Evolutionary conservation across 352 stramenopile species (phyloP).

Genomic region (Aphanomyces astaci): DNA sequence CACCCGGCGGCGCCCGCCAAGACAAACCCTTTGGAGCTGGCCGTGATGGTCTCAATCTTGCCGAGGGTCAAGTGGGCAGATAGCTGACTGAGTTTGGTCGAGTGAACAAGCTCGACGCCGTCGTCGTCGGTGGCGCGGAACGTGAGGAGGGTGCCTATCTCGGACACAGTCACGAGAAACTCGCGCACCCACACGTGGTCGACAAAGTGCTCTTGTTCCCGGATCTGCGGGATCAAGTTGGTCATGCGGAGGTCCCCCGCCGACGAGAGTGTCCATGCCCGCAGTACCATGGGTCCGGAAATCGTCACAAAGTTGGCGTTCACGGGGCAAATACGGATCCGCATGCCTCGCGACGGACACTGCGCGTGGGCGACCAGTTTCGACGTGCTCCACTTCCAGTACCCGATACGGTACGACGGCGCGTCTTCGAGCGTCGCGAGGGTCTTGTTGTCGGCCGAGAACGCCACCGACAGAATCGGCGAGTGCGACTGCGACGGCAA

Average conservation of each 20-base stretch:
- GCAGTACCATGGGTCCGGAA: constrained; percentile 64
- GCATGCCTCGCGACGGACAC: constrained; percentile 51
- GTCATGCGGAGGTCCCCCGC: constrained; percentile 61
- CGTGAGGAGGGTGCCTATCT: constrained; percentile 53
- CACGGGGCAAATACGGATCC: constrained; percentile 60
- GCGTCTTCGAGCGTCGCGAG: constrained; percentile 61
- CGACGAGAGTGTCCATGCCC: constrained; percentile 71
- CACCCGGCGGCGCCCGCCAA: constrained; percentile 58
- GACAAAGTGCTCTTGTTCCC: constrained; percentile 77
- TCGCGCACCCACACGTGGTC: constrained; percentile 72
- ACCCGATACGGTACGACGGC: constrained; percentile 58
- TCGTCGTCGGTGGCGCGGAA: constrained; percentile 50
- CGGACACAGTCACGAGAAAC: constrained; percentile 61
- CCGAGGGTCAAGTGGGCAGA: background rate
- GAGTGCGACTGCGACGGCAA: constrained; percentile 44
- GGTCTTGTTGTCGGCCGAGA: constrained; percentile 72
- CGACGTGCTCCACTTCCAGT: constrained; percentile 72
- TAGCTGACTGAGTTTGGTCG: constrained; percentile 26
- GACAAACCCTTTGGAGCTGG: constrained; percentile 65
- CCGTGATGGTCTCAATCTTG: constrained; percentile 55
- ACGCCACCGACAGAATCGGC: constrained; percentile 55
- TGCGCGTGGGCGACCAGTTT: constrained; percentile 65
- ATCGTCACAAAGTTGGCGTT: constrained; percentile 69
- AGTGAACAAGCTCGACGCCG: constrained; percentile 57
- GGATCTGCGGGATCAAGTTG: constrained; percentile 61